Base-by-base conservation (phyloP, 257 asterid species). In the Nicotiana benthamiana region DNA sequence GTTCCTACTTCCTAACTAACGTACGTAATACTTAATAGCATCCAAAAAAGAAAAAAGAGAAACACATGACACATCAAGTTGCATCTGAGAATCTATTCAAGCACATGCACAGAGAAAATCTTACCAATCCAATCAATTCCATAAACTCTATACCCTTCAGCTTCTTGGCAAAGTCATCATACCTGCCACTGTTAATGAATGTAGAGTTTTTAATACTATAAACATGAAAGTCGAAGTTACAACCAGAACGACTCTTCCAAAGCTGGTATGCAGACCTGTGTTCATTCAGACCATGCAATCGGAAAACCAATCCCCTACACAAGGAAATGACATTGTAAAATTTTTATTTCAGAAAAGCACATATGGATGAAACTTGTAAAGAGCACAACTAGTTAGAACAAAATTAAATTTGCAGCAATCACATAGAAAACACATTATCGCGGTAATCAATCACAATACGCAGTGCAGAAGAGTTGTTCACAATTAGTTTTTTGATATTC, bases 61-160 rank as follows among this genome's bases (percentile, higher is more conserved):
- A 40, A 40, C 12, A 40, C 48, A 40, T 40, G 48, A 40, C 48
- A 40, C 3, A 36, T 7, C 10, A 36, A 36, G 46, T 36, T 36
- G 46, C 46, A 36, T 36, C 10, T 68, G 20, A 68, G 57, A 40
- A 20, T 72, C 4, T 9, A 72, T 46, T 22, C 6, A 24, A 74
- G 22, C 26, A 48, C 51, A 48, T 22, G 51, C 27, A 3, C 24
- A 43, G 65, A 79, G 83, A 40, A 9, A 9, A 40, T 3, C 97
- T 87, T 82, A 95, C 99, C 99, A 85, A 93, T 90, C 99, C 98
- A 95, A 80, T 95, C 99, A 97, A 93, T 92, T 78, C 93, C 99
- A 59, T 91, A 90, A 57, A 92, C 98, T 88, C 92, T 93, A 86
- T 89, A 91, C 84, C 98, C 98, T 90, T 94, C 79, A 94, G 89